Conservation (phyloP, 345 rosid genomes). For the Sisymbrium irio region DNA sequence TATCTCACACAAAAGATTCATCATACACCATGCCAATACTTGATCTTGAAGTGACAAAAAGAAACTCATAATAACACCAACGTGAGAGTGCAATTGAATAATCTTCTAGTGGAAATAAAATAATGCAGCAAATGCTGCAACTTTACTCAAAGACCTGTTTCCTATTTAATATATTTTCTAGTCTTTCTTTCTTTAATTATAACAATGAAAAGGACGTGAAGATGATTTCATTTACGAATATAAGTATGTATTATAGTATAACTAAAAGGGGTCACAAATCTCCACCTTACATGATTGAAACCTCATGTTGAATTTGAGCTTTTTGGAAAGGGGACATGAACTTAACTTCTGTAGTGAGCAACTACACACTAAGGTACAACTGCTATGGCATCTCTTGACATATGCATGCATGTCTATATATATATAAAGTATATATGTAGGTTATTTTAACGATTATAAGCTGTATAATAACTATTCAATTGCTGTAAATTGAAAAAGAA, state of each 20-base stretch:
- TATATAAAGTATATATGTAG: background rate
- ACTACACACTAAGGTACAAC: conserved; percentile 30
- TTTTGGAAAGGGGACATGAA: conserved; percentile 31
- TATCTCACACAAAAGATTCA: conserved; percentile 22
- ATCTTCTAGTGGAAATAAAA: conserved; percentile 36
- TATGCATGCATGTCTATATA: background rate
- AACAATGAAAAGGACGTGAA: conserved; percentile 22
- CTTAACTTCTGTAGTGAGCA: conserved; percentile 31
- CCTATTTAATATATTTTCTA: background rate
- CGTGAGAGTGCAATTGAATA: conserved; percentile 29
- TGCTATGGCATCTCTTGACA: conserved; percentile 6
- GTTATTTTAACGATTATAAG: no score
- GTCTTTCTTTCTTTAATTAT: conserved; percentile 12
- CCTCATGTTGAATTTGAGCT: conserved; percentile 37
- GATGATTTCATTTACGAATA: conserved; percentile 27
- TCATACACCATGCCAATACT: conserved; percentile 33
- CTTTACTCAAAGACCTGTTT: conserved; percentile 33
- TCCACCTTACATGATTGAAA: conserved; percentile 36
- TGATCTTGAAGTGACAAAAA: conserved; percentile 41
- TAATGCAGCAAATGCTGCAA: conserved; percentile 34
- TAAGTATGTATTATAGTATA: conserved; percentile 2
- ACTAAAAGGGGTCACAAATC: conserved; percentile 27
- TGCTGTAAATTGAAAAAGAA: background rate
- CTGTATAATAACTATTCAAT: background rate
- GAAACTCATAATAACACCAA: conserved; percentile 32